Evolutionary conservation across 2,329 filamentous ascomycete species (phyloP).

Genomic region (Phoma sp.): DNA sequence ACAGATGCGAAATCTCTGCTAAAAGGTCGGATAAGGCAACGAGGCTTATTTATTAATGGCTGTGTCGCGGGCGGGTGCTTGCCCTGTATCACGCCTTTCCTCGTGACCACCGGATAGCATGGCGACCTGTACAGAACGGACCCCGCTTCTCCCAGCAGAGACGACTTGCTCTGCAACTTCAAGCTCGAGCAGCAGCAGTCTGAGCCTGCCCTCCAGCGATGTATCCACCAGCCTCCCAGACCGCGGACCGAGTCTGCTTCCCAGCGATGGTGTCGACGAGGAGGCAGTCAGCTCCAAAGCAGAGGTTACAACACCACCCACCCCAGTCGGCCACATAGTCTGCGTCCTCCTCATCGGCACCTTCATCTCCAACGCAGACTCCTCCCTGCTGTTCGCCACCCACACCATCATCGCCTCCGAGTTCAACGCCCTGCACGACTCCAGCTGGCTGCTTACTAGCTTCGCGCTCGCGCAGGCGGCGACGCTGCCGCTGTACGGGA

Average conservation of each 20-base stretch:
- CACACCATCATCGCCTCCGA: slow-evolving; percentile 61
- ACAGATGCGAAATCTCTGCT: slow-evolving; percentile 7
- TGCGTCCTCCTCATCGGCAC: slow-evolving; percentile 39
- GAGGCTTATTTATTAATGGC: slow-evolving; percentile 4
- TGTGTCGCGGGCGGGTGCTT: background rate
- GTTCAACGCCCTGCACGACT: slow-evolving; percentile 50
- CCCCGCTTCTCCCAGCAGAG: slow-evolving; percentile 11
- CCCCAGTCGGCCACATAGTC: slow-evolving; percentile 21
- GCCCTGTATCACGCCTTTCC: slow-evolving; percentile 2
- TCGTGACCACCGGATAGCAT: slow-evolving; percentile 6
- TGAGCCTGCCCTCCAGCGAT: slow-evolving; percentile 3
- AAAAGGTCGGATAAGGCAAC: background rate
- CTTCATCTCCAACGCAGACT: slow-evolving; percentile 70
- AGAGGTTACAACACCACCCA: background rate
- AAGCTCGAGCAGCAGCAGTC: background rate
- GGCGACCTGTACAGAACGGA: slow-evolving; percentile 11
- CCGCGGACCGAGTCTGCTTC: background rate
- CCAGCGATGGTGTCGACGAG: slow-evolving; percentile 13
- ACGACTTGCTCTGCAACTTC: background rate
- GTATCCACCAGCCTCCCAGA: background rate
- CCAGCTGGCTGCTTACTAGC: slow-evolving; percentile 53
- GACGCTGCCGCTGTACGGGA: slow-evolving; percentile 50
- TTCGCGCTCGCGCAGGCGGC: slow-evolving; percentile 53
- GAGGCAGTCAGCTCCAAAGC: slow-evolving; percentile 16
- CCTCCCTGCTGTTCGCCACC: slow-evolving; percentile 69